Evolutionary conservation across 164 flowering plant species (phyloP), one percentile per base, ranked within the genome.

Genomic region (Cinnamomum micranthum): DNA sequence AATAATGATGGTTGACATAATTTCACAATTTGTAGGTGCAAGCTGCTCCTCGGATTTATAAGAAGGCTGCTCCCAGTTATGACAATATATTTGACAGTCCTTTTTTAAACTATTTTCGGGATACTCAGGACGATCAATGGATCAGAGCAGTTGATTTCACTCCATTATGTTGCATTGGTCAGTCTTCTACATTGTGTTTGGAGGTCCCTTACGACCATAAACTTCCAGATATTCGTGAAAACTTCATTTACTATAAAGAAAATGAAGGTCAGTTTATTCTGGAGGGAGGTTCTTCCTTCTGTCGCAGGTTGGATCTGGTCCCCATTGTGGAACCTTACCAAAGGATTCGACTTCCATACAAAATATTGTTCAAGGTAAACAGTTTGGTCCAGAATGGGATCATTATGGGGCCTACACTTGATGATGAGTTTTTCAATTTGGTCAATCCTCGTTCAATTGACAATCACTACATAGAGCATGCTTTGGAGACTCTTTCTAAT

Each of bases 121-220:
- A 87, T 68, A 28, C 63, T 28, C 75, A 80, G 31, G 92, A 92
- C 65, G 87, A 88, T 73, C 88, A 87, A 41, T 91, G 94, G 93
- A 80, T 90, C 3, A 81, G 99, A 74, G 69, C 86, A 24, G 83
- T 83, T 22, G 99, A 95, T 83, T 95, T 93, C 72, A 88, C 97
- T 70, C 83, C 85, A 72, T 80, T 72, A 1, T 75, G 69, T 70
- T 76, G 76, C n/a, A 86, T 95, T 68, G 99, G 99, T 2, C 97
- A 92, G 35, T 95, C 98, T 28, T 88, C 95, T 52, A 78, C 84
- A 27, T n/a, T 93, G 60, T 95, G 99, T 75, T 70, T 93, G 77
- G 89, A 91, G 85, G 82, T 95, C 71, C 87, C 93, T 50, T 2
- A 28, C 65, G 77, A 72, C 27, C 68, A 76, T 50, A 15, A 72